These are phyloP conservation scores for Exobasidium rhododendri DNA, from an alignment of 1,284 basidiomycete genomes.

Conservation along the genomic window DNA sequence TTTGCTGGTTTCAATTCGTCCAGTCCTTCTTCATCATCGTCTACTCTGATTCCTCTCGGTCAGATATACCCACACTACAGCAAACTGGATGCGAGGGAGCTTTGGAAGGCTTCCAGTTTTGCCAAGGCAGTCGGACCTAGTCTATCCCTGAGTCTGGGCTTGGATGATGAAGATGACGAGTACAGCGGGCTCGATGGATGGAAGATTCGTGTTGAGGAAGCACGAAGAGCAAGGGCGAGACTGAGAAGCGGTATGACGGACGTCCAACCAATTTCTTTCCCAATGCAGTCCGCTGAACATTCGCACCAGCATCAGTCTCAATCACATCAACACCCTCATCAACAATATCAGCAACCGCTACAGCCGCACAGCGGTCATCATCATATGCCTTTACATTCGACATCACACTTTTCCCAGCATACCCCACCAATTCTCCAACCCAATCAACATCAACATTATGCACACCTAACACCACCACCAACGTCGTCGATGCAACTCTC, in stretches of 20 bases:
- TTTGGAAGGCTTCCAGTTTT: conserved; percentile 8
- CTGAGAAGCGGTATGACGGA: neutral
- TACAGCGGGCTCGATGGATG: neutral
- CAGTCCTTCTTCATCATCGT: neutral
- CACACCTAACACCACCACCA: neutral
- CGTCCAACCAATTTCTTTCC: neutral
- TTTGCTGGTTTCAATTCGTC: neutral
- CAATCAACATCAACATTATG: no score
- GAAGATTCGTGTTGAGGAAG: conserved; percentile 2
- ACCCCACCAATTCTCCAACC: no score
- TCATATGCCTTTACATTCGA: no score
- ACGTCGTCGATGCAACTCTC: neutral
- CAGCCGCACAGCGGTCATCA: no score
- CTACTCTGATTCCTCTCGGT: neutral
- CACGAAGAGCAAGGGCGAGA: neutral
- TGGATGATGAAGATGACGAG: conserved; percentile 12
- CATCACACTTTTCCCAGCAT: no score
- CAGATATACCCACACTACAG: neutral
- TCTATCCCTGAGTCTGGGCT: neutral
- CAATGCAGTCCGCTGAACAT: neutral
- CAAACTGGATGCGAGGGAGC: conserved; percentile 3
- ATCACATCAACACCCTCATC: neutral
- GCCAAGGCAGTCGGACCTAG: conserved; percentile 6
- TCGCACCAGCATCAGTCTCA: neutral
- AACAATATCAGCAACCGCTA: neutral